Evolutionary conservation across 2,329 filamentous ascomycete species (phyloP).

Genomic region (Talaromyces sp.): DNA sequence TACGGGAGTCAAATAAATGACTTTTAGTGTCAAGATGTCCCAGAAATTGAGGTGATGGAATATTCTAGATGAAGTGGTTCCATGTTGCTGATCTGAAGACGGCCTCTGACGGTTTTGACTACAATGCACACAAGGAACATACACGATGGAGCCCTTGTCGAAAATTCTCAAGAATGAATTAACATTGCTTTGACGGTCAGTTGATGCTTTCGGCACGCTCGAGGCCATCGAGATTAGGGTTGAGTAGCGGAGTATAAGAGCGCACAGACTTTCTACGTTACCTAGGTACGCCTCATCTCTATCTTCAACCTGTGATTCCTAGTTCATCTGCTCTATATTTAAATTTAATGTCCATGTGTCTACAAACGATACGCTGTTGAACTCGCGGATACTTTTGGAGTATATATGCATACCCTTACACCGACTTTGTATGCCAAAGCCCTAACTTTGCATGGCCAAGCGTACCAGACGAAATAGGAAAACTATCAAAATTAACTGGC

Average conservation of each 20-base stretch:
- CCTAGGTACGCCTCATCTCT: background rate
- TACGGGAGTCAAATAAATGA: background rate
- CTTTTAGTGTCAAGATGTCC: background rate
- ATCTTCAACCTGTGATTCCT: background rate
- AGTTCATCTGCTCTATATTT: background rate
- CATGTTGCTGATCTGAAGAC: background rate
- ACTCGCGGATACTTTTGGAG: background rate
- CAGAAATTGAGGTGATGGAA: background rate
- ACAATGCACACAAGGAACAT: background rate
- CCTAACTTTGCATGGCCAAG: background rate
- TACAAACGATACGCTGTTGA: background rate
- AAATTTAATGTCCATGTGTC: background rate
- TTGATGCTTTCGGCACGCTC: background rate
- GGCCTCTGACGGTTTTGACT: background rate
- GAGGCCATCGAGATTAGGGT: background rate
- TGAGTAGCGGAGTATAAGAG: background rate
- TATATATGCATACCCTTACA: slow-evolving; percentile 6
- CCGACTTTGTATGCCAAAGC: slow-evolving; percentile 7
- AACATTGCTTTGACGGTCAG: background rate
- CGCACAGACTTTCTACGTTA: background rate
- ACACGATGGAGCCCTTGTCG: background rate
- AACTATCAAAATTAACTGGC: background rate
- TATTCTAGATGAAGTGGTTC: background rate
- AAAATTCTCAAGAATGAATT: background rate
- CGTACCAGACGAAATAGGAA: slow-evolving; percentile 2